Percentiles rank a stretch among this genome's conserved stretches.
phyloP scores from a whole-genome alignment of 1,284 basidiomycete species.

The Albatrellus sp. region DNA sequence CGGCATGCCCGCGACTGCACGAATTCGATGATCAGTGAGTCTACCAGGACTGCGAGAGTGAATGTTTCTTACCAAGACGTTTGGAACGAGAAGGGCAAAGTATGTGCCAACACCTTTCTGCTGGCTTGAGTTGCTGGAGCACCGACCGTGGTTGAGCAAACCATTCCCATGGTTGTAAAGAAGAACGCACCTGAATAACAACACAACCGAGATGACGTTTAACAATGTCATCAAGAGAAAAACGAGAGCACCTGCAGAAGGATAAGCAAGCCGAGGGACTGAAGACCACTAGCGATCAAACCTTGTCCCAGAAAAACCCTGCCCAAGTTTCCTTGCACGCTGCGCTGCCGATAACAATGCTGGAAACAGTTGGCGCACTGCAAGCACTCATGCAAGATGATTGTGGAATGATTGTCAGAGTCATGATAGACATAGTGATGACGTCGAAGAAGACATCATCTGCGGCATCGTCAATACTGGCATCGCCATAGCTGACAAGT shows the following conservation, averaged over 20 bases:
- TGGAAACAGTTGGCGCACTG: too few species aligned
- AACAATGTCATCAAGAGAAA: constrained; percentile 9
- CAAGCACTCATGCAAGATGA: background rate
- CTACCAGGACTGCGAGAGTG: constrained; percentile 2
- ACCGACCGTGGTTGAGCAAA: too few species aligned
- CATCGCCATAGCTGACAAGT: too few species aligned
- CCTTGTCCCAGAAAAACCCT: constrained; percentile 10
- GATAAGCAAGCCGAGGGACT: background rate
- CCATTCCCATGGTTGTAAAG: too few species aligned
- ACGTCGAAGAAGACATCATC: constrained; percentile 9
- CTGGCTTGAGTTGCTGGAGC: too few species aligned
- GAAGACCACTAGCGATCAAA: too few species aligned
- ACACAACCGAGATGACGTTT: constrained; percentile 9
- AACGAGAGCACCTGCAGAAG: constrained; percentile 9
- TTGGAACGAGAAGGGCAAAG: constrained; percentile 11
- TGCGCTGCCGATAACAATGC: constrained; percentile 9
- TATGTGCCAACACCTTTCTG: constrained; percentile 10
- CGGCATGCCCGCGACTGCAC: constrained; percentile 8
- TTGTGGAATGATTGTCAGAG: constrained; percentile 2
- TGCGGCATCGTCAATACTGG: too few species aligned
- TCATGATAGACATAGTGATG: constrained; percentile 9
- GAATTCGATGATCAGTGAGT: too few species aligned
- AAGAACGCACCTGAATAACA: constrained; percentile 7
- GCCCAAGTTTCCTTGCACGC: constrained; percentile 8
- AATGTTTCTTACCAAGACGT: constrained; percentile 7